These are phyloP conservation scores for Fusarium beomiforme DNA, from an alignment of 2,329 filamentous ascomycete species.

Conservation along the genomic window DNA sequence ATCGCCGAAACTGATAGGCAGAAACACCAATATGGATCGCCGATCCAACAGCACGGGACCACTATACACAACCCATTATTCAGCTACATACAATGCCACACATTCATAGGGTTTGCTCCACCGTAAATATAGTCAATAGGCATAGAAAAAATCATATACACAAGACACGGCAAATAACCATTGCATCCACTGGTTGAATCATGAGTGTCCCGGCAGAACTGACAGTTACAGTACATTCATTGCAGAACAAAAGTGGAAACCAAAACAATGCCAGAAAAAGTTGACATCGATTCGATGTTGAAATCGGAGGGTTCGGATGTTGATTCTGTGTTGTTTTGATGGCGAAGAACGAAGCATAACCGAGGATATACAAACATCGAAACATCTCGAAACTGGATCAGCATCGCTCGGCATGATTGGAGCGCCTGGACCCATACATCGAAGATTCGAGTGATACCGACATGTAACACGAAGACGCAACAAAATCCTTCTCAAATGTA, in stretches of 20 bases:
- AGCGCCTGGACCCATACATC: not conserved
- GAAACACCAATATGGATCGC: not conserved
- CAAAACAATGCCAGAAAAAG: not conserved
- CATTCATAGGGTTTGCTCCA: not conserved
- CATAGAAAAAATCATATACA: not conserved
- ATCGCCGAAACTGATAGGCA: not conserved
- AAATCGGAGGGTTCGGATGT: not conserved
- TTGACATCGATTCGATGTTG: not conserved
- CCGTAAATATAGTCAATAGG: not conserved
- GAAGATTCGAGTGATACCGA: conserved; percentile 2
- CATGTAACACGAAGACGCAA: not conserved
- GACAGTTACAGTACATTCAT: no score
- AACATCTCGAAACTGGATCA: not conserved
- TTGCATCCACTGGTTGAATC: not conserved
- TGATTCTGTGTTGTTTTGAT: not conserved
- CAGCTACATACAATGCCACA: not conserved
- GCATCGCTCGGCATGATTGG: not conserved
- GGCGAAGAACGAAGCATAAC: not conserved
- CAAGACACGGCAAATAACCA: not conserved
- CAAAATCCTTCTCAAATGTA: not conserved
- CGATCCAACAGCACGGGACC: not conserved
- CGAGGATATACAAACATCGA: not conserved
- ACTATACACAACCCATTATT: not conserved
- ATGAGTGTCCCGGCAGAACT: not conserved
- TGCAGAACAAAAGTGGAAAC: not conserved